Conservation (phyloP, 2,329 filamentous ascomycete species). For the Neoscytalidium dimidiatum region DNA sequence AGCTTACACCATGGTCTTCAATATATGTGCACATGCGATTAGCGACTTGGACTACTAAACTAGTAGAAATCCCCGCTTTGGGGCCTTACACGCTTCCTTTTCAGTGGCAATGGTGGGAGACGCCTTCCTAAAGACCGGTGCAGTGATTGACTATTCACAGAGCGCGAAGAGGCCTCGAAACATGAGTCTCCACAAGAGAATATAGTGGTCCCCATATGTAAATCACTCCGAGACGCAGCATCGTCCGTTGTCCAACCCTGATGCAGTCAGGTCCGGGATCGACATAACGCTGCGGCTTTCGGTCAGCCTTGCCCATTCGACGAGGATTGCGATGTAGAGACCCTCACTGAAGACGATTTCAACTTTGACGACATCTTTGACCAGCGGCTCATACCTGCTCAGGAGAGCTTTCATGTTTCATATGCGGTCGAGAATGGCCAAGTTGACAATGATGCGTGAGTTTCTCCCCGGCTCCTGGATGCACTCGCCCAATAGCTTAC, state of each 20-base stretch:
- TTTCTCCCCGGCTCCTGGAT: background rate
- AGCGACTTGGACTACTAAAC: too few relatives aligned
- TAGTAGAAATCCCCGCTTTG: too few relatives aligned
- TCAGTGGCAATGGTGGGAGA: too few relatives aligned
- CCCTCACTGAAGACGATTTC: background rate
- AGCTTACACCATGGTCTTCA: too few relatives aligned
- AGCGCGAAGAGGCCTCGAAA: background rate
- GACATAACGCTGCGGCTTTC: background rate
- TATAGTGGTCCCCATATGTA: background rate
- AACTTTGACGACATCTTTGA: background rate
- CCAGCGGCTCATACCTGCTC: background rate
- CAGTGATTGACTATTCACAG: too few relatives aligned
- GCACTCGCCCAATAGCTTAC: background rate
- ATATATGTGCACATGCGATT: too few relatives aligned
- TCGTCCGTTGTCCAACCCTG: too few relatives aligned
- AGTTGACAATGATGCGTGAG: background rate
- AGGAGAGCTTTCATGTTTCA: background rate
- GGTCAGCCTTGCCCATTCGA: background rate
- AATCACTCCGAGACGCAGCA: background rate
- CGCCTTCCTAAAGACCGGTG: too few relatives aligned
- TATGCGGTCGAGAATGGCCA: background rate
- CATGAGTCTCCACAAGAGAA: background rate
- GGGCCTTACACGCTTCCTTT: too few relatives aligned
- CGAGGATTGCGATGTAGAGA: background rate
- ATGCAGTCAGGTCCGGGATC: background rate